Conservation (phyloP, 2,329 filamentous ascomycete species). For the Aspergillus uvarum region DNA sequence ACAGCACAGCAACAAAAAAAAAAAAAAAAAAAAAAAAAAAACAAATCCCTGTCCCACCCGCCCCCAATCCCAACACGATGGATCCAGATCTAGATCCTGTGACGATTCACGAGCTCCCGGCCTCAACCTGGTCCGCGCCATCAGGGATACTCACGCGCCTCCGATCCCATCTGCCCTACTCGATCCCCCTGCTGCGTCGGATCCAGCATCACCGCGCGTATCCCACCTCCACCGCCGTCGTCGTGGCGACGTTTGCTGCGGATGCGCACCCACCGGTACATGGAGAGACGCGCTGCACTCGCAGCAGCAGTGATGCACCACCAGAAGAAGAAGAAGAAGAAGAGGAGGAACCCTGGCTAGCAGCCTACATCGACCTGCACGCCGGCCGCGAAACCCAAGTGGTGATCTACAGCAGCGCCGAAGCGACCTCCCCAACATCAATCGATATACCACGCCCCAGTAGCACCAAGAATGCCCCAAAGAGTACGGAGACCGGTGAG, state of each 20-base stretch:
- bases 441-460: too few relatives aligned
- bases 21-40: too few relatives aligned
- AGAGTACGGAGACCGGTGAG: too few relatives aligned
- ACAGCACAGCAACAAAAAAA: too few relatives aligned
- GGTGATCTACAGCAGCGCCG: slow-evolving; percentile 43
- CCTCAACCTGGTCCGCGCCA: not conserved
- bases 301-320: too few relatives aligned
- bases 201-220: slow-evolving; percentile 39
- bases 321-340: not conserved
- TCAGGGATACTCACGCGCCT: slow-evolving; percentile 28
- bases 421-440: slow-evolving; percentile 14
- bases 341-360: slow-evolving; percentile 36
- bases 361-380: slow-evolving; percentile 42
- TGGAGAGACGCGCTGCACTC: too few relatives aligned
- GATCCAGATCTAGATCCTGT: not conserved
- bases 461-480: too few relatives aligned
- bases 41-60: not conserved
- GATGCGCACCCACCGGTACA: not conserved
- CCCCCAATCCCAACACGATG: not conserved
- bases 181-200: slow-evolving; percentile 38
- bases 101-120: not conserved
- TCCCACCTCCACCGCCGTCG: slow-evolving; percentile 33
- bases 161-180: slow-evolving; percentile 37
- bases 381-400: slow-evolving; percentile 43
- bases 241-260: slow-evolving; percentile 34